Base-by-base conservation (phyloP, 1,139 yeast genomes). In the Spencermartinsiella ligniputridi region DNA sequence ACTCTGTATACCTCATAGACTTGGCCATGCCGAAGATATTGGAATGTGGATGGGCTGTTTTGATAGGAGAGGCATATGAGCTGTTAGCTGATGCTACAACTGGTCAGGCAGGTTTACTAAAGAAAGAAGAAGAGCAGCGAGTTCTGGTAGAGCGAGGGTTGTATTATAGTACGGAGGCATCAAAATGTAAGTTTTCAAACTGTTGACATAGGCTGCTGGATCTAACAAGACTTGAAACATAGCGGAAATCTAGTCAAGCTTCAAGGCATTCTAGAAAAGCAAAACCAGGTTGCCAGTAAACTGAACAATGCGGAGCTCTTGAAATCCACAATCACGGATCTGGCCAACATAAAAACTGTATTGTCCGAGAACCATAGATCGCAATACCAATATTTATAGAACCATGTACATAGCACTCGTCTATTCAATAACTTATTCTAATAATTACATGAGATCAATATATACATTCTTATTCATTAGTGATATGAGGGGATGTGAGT, bases 1-100 rank as follows among this genome's bases (percentile, higher is more conserved):
- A 58, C 25, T 52, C 64, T 2, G 34, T 56, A n/a, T 40, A 51
- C 1, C 37, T 60, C 11, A 35, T 62, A 3, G 62, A 60, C 37
- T 44, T 46, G 2, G 29, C 52, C 6, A 54, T 61, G 57, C 63
- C 65, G 3, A 46, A 49, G 32, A 43, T 59, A n/a, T 40, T 52
- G 15, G 63, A 60, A 43, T 48, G 56, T 2, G 54, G 50, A 9
- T 42, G 40, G 29, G 45, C 46, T 1, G 44, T 35, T 18, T 45
- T 60, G 22, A 41, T 54, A 3, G 62, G 52, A 8, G 53, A 53
- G 30, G 56, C 58, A 2, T 55, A 47, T 36, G 53, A 52, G 25
- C 44, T 41, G 19, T 37, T 56, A 41, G 50, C 59, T 2, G 53
- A 49, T 36, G 52, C 60, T 5, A 47, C 53, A 25, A 49, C 47